phyloP scores from a whole-genome alignment of 208 protist genomes.

The Trichomonas gallinae region DNA sequence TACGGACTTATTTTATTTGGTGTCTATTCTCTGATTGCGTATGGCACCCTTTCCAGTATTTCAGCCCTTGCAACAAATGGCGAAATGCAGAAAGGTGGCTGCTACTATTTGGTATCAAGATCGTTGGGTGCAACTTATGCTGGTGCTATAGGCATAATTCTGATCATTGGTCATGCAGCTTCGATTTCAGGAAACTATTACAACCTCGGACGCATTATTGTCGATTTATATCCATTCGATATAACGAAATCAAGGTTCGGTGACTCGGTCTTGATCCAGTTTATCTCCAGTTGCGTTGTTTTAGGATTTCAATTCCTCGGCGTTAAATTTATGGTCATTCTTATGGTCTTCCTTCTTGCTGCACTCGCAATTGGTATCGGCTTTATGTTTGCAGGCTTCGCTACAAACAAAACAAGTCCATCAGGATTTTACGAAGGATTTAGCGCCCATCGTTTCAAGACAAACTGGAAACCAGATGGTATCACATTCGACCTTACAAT shows the following conservation, averaged over 20 bases:
- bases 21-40: background rate
- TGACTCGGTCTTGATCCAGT: background rate
- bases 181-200: background rate
- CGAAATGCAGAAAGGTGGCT: background rate
- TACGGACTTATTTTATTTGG: background rate
- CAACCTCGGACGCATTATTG: background rate
- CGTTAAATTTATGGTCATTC: background rate
- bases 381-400: background rate
- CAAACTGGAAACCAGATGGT: background rate
- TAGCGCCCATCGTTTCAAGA: background rate
- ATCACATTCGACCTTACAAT: background rate
- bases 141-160: background rate
- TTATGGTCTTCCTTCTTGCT: background rate
- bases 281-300: background rate
- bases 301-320: background rate
- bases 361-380: background rate
- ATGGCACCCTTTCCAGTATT: background rate
- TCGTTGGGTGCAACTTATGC: background rate
- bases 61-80: slow-evolving; percentile 22
- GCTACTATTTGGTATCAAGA: slow-evolving; percentile 1
- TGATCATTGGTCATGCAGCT: background rate
- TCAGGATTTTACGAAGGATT: background rate
- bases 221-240: background rate
- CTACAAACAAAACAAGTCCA: background rate
- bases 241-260: background rate